Conservation (phyloP, 2,329 filamentous ascomycete genomes). For the Chaetomium sp. region DNA sequence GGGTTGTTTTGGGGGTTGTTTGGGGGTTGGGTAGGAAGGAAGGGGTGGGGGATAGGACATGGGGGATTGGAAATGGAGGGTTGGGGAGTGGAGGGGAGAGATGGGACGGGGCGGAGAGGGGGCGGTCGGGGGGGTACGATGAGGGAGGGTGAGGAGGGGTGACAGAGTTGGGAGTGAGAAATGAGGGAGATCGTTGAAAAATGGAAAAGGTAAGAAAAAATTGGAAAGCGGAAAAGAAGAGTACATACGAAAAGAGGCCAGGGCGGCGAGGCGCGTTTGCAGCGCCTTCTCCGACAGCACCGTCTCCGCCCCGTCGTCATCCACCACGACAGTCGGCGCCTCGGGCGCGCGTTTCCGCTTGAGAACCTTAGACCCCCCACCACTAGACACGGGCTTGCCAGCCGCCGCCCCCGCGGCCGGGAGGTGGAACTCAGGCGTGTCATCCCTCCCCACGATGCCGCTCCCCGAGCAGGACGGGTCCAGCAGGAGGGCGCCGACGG, state of each 20-base stretch:
- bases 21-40: neutral
- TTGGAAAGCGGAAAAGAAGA: neutral
- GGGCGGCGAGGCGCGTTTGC: constrained; percentile 65
- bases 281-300: constrained; percentile 59
- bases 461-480: constrained; percentile 96
- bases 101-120: too few relatives aligned
- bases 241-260: constrained; percentile 67
- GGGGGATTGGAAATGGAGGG: too few relatives aligned
- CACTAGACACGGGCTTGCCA: neutral
- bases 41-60: too few relatives aligned
- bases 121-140: too few relatives aligned
- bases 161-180: neutral
- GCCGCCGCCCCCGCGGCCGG: constrained; percentile 39
- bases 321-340: constrained; percentile 36
- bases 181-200: neutral
- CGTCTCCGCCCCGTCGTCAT: constrained; percentile 60
- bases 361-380: constrained; percentile 22
- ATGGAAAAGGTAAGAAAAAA: neutral
- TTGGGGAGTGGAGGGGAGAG: too few relatives aligned
- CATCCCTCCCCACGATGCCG: constrained; percentile 88
- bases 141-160: neutral
- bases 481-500: constrained; percentile 80
- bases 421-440: constrained; percentile 69
- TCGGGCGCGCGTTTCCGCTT: constrained; percentile 24
- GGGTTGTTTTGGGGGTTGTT: neutral